Evolutionary conservation across 1,284 basidiomycete genomes (phyloP), one percentile per base, ranked within the genome.

Genomic region (Hymenochaete sp.): DNA sequence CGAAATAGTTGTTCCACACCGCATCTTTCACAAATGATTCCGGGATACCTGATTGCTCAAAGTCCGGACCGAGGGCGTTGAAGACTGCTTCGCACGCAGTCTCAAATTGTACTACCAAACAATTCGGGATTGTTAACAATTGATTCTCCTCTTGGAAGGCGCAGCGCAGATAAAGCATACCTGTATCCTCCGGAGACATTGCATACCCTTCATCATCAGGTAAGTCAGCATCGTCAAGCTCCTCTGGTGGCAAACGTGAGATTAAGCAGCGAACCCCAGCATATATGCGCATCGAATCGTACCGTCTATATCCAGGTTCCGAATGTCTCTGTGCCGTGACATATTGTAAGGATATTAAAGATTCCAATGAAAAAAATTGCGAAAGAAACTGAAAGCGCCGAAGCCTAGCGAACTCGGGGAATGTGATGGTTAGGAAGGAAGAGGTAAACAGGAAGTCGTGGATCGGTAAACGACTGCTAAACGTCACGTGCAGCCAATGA

Each of bases 1-100:
- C 82, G 57, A 96, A 98, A 65, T 87, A 89, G 55, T 72, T 79
- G 55, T 98, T 82, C 85, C 92, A 98, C 36, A 98, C 68, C 1
- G 77, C 73, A 54, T 93, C 85, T 57, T 77, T 79, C 61, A 98
- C 86, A 42, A 77, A 72, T 31, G 67, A 62, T 59, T 95, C 88
- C 28, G 82, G 70, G 40, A 95, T 66, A 13, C 79, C 81, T 26
- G 80, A 82, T 33, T 67, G 57, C 5, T 71, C 72, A 58, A 80
- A 71, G 50, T 77, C 68, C 14, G 32, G 13, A 18, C 89, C 90
- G 31, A 96, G 62, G 13, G 84, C 62, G 11, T 70, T 64, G 48
- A 80, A 72, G 14, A 92, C 77, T 52, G 76, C 68, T 16, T 82
- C 79, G 26, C 92, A 56, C 4, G 77, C 82, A 25, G 77, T 70